phyloP scores from a whole-genome alignment of 768 basidiomycete genomes.

The Vararia minispora region DNA sequence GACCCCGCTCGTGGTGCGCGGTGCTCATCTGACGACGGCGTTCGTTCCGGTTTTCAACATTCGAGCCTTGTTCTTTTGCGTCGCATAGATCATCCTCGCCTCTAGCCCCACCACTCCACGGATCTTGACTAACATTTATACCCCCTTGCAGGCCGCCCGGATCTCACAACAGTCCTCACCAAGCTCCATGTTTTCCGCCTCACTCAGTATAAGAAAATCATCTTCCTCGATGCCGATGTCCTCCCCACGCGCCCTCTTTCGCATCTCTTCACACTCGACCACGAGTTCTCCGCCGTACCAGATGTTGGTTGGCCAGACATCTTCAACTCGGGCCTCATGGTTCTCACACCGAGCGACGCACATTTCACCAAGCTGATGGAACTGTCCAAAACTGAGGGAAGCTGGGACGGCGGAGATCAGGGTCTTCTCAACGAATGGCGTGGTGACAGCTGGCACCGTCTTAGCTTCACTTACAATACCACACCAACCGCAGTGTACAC shows the following conservation, averaged over 20 bases:
- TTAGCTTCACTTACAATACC: constrained; percentile 97
- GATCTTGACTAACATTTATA: no score
- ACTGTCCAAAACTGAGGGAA: constrained; percentile 68
- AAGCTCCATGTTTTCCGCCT: constrained; percentile 96
- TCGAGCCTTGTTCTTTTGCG: no score
- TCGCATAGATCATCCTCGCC: no score
- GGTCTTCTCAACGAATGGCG: constrained; percentile 96
- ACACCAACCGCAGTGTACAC: constrained; percentile 96
- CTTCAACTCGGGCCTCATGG: constrained; percentile 96
- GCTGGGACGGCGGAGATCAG: constrained; percentile 99
- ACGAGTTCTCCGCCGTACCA: constrained; percentile 87
- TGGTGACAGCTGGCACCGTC: constrained; percentile 75
- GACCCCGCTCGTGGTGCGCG: no score
- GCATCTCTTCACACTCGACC: constrained; percentile 77
- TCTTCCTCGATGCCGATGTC: constrained; percentile 89
- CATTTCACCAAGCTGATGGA: constrained; percentile 69
- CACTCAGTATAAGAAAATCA: constrained; percentile 71
- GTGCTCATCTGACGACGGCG: no score
- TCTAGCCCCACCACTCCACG: no score
- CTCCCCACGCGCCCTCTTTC: constrained; percentile 82
- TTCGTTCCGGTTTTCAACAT: no score
- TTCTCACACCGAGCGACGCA: constrained; percentile 68
- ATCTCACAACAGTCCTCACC: constrained; percentile 88
- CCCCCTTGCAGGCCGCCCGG: constrained; percentile 74
- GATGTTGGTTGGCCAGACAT: constrained; percentile 99